phyloP scores from a whole-genome alignment of 352 stramenopile species.

The Globisporangium nagaii region DNA sequence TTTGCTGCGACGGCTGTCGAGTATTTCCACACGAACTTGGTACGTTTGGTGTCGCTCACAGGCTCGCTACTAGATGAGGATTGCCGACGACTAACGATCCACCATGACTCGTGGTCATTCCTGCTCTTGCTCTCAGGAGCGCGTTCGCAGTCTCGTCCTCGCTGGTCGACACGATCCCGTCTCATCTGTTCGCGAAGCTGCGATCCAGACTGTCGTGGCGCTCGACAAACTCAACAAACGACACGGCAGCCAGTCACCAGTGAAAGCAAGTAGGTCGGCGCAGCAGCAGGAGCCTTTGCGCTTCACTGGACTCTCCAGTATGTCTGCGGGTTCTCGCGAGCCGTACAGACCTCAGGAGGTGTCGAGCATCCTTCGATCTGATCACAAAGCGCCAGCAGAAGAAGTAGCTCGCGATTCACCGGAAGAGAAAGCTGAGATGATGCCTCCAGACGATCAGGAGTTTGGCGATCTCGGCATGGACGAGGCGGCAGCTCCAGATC shows the following conservation, averaged over 20 bases:
- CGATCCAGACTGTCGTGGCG: constrained; percentile 24
- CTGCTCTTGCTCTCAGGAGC: constrained; percentile 19
- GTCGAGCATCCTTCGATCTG: background rate
- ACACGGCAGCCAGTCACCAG: background rate
- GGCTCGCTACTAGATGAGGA: no score
- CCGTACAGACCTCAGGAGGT: no score
- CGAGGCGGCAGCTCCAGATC: constrained; percentile 19
- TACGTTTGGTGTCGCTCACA: constrained; percentile 16
- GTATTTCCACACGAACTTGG: constrained; percentile 28
- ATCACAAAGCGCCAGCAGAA: background rate
- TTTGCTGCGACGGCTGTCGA: constrained; percentile 10
- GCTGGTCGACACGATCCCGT: constrained; percentile 44
- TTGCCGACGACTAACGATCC: background rate
- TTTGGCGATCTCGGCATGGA: constrained; percentile 30
- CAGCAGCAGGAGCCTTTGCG: background rate
- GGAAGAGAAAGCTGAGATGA: background rate
- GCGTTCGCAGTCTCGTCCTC: constrained; percentile 32
- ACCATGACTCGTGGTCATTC: background rate
- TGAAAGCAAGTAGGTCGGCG: background rate
- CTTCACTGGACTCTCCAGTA: background rate
- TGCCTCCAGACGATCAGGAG: background rate
- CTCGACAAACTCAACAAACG: constrained; percentile 24
- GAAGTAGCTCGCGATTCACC: background rate
- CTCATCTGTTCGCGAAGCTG: constrained; percentile 47
- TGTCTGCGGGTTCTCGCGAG: background rate